Evolutionary conservation across 768 basidiomycete genomes (phyloP).

Genomic region (Galerina sulciceps): DNA sequence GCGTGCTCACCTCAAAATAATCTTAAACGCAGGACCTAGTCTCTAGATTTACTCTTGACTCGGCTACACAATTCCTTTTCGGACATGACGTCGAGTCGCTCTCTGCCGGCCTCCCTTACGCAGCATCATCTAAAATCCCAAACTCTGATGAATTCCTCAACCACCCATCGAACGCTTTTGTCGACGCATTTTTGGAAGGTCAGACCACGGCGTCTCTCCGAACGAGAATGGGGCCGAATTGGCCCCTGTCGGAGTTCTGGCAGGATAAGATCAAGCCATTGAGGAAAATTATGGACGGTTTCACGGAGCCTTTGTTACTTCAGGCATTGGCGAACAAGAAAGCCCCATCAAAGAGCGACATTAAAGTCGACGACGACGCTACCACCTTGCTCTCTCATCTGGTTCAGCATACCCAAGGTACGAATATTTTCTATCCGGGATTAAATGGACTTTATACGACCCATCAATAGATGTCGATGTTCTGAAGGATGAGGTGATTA

Average conservation of each 20-base stretch:
- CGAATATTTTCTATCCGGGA: neutral
- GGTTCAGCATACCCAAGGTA: conserved; percentile 39
- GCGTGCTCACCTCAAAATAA: neutral
- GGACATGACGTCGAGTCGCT: conserved; percentile 55
- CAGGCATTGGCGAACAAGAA: conserved; percentile 13
- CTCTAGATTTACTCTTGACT: conserved; percentile 61
- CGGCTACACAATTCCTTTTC: conserved; percentile 64
- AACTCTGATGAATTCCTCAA: conserved; percentile 13
- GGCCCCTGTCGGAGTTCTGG: conserved; percentile 59
- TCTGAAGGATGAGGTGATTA: conserved; percentile 42
- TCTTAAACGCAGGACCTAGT: conserved; percentile 36
- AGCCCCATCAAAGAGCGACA: neutral
- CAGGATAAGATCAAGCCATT: conserved; percentile 41
- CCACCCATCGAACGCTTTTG: conserved; percentile 39
- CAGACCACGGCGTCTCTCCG: conserved; percentile 44
- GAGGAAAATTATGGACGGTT: conserved; percentile 40
- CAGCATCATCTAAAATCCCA: conserved; percentile 22
- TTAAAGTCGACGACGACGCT: neutral
- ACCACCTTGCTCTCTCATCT: conserved; percentile 18
- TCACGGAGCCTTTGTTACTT: conserved; percentile 18
- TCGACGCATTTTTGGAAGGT: conserved; percentile 50
- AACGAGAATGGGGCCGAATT: conserved; percentile 39
- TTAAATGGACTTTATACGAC: neutral
- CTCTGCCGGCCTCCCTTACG: conserved; percentile 51
- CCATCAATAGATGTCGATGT: conserved; percentile 26